Percentiles rank a stretch among this genome's conserved stretches.
Evolutionary conservation across 2,329 filamentous ascomycete species (phyloP).

Genomic region (Boeremia exigua): DNA sequence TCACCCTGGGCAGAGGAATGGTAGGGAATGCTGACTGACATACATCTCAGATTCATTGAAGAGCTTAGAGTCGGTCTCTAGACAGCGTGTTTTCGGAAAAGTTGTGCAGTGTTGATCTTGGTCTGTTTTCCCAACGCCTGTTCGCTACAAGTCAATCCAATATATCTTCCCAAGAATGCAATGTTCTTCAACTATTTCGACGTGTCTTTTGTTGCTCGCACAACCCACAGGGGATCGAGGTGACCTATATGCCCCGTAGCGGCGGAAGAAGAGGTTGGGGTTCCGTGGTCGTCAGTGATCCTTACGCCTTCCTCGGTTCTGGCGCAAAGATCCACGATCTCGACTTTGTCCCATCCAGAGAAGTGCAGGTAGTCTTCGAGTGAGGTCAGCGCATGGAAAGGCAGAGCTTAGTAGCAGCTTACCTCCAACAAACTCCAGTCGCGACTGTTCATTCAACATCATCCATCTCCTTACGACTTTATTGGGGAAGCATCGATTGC

Average conservation of each 20-base stretch:
- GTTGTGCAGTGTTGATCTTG: too few species aligned
- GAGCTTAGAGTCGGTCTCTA: too few species aligned
- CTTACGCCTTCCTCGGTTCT: slow-evolving; percentile 36
- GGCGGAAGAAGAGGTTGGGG: slow-evolving; percentile 16
- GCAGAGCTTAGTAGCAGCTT: not conserved
- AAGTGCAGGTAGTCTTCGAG: slow-evolving; percentile 55
- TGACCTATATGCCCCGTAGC: slow-evolving; percentile 21
- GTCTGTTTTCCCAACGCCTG: too few species aligned
- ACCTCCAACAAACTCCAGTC: slow-evolving; percentile 57
- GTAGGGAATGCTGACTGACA: too few species aligned
- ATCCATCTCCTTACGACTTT: slow-evolving; percentile 60
- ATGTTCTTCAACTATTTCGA: not conserved
- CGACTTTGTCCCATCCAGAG: slow-evolving; percentile 59
- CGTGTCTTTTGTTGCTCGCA: slow-evolving; percentile 27
- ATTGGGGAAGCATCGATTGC: slow-evolving; percentile 61
- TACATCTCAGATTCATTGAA: too few species aligned
- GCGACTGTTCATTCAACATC: slow-evolving; percentile 52
- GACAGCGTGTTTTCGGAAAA: too few species aligned
- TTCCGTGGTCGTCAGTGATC: slow-evolving; percentile 32
- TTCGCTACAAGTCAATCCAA: too few species aligned
- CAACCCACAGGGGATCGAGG: slow-evolving; percentile 38
- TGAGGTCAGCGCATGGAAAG: not conserved
- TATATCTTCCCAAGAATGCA: too few species aligned
- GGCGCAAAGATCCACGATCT: slow-evolving; percentile 59
- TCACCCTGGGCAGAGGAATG: too few species aligned